Evolutionary conservation across 805 yeast species (phyloP).

Genomic region (Lipomyces oligophaga): DNA sequence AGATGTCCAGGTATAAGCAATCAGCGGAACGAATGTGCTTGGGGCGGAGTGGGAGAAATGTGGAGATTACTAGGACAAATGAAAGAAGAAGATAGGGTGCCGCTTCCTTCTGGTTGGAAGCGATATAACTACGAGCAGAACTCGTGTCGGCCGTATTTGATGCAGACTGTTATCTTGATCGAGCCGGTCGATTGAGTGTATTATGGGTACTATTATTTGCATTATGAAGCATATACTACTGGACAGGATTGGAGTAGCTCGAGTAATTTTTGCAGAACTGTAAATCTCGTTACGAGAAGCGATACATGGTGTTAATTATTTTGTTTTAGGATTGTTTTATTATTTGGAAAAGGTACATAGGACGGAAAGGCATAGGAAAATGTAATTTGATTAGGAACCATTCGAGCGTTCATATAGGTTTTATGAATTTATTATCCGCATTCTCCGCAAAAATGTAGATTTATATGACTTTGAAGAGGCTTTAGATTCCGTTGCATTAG

Average conservation of each 20-base stretch:
- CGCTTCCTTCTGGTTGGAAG: slow-evolving; percentile 9
- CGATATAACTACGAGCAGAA: slow-evolving; percentile 8
- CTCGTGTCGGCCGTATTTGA: not conserved
- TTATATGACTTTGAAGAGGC: too few relatives aligned
- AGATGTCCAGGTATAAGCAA: too few relatives aligned
- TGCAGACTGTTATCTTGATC: slow-evolving; percentile 5
- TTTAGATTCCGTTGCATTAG: too few relatives aligned
- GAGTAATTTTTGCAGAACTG: not conserved
- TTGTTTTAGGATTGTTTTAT: too few relatives aligned
- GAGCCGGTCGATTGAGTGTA: slow-evolving; percentile 2
- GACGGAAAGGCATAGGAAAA: too few relatives aligned
- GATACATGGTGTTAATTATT: too few relatives aligned
- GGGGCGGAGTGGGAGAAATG: not conserved
- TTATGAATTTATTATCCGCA: too few relatives aligned
- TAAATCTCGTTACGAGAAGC: too few relatives aligned
- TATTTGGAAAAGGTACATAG: too few relatives aligned
- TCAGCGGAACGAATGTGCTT: not conserved
- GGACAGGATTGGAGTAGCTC: not conserved
- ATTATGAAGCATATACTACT: not conserved
- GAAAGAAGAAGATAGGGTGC: slow-evolving; percentile 6
- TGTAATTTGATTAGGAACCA: too few relatives aligned
- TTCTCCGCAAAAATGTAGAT: too few relatives aligned
- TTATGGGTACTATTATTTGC: not conserved
- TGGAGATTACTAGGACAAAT: slow-evolving; percentile 3
- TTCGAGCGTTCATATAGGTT: too few relatives aligned